A percentile compares a stretch with the other conserved stretches of the same genome.
Conservation (phyloP, 2,329 filamentous ascomycete species). For the Fusarium marasasianum region DNA sequence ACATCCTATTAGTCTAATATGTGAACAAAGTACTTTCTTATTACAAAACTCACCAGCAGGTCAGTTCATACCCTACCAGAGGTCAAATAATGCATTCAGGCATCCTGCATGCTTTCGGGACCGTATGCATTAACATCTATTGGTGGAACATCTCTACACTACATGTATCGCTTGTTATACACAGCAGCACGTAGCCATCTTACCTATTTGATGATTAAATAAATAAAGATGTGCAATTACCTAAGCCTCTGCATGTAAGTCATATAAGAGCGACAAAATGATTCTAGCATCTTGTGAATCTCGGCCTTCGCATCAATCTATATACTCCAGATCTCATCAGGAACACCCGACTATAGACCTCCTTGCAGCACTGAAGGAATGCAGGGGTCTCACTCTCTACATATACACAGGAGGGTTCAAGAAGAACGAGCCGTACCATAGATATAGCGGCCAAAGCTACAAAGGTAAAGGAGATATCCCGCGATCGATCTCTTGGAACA, state of each 20-base stretch:
- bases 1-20: too few species aligned
- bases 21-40: background rate
- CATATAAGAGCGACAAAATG: background rate
- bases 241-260: background rate
- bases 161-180: background rate
- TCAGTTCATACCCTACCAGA: background rate
- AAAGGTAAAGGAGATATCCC: background rate
- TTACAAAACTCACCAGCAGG: background rate
- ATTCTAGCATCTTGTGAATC: background rate
- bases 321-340: background rate
- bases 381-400: background rate
- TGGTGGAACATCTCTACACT: background rate
- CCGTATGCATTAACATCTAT: background rate
- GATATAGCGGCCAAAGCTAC: background rate
- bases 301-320: background rate
- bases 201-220: too few species aligned
- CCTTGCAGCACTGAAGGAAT: background rate
- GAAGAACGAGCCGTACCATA: background rate
- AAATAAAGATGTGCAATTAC: too few species aligned
- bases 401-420: too few species aligned
- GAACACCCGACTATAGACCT: background rate
- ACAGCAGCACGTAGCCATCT: background rate
- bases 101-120: background rate
- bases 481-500: background rate
- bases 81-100: background rate